These are phyloP conservation scores for Xylaria polymorpha DNA, from an alignment of 2,329 filamentous ascomycete species.

Conservation along the genomic window DNA sequence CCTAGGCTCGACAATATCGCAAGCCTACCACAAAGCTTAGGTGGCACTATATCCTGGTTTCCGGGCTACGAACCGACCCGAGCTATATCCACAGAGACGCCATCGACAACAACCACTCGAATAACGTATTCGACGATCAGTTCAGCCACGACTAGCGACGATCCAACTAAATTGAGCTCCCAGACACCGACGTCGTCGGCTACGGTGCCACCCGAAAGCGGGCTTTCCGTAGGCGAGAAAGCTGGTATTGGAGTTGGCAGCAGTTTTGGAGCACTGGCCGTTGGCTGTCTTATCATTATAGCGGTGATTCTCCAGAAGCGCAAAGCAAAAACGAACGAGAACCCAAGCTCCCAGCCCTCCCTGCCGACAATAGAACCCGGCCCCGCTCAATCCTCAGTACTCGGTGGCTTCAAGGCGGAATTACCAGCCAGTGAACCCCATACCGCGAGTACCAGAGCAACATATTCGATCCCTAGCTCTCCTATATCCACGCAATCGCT, in stretches of 20 bases:
- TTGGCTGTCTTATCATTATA: conserved; percentile 26
- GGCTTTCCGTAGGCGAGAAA: conserved; percentile 29
- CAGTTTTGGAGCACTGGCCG: conserved; percentile 21
- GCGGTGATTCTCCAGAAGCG: conserved; percentile 21
- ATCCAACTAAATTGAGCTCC: not conserved
- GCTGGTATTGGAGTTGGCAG: conserved; percentile 35
- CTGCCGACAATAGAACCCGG: not conserved
- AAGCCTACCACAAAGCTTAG: conserved; percentile 28
- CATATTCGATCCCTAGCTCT: conserved; percentile 14
- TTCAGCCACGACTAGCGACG: not conserved
- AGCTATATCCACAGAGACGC: not conserved
- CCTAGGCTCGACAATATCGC: conserved; percentile 36
- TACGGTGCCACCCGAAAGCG: not conserved
- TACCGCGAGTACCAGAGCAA: conserved; percentile 6
- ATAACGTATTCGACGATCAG: conserved; percentile 4
- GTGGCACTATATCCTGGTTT: conserved; percentile 37
- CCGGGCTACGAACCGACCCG: conserved; percentile 25
- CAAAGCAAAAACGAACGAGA: conserved; percentile 11
- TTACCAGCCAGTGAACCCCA: conserved; percentile 33
- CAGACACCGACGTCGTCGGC: conserved; percentile 14
- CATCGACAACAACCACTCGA: conserved; percentile 13
- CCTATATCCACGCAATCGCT: conserved; percentile 6
- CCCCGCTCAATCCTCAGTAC: conserved; percentile 1
- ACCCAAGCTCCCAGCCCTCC: not conserved
- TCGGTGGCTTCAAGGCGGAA: conserved; percentile 36